phyloP scores from a whole-genome alignment of 495 filamentous ascomycete species.

The Margaritispora aquatica region DNA sequence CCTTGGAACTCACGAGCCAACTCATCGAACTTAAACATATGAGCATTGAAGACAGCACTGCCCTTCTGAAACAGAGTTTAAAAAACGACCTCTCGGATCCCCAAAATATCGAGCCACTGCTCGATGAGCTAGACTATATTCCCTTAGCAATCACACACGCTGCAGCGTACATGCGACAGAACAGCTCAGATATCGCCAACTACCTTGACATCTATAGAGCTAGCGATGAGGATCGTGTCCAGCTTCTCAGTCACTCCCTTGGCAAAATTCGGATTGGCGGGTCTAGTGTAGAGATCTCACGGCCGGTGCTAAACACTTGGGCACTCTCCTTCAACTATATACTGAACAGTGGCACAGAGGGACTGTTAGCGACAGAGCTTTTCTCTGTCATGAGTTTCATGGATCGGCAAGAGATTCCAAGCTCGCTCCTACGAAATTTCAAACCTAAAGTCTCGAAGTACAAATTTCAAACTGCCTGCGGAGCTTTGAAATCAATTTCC shows the following conservation, averaged over 20 bases:
- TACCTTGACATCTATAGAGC: neutral
- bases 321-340: constrained; percentile 43
- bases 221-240: neutral
- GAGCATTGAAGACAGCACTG: no score
- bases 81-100: no score
- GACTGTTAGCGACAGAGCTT: constrained; percentile 33
- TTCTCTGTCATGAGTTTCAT: constrained; percentile 37
- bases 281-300: constrained; percentile 27
- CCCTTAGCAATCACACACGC: neutral
- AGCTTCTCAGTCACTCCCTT: neutral
- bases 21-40: no score
- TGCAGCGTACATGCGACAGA: neutral
- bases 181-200: neutral
- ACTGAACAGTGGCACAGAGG: constrained; percentile 15
- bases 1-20: no score
- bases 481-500: constrained; percentile 35
- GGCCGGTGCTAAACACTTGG: constrained; percentile 39
- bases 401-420: constrained; percentile 36
- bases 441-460: constrained; percentile 16
- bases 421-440: constrained; percentile 25
- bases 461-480: constrained; percentile 28
- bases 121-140: neutral
- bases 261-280: no score
- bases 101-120: no score
- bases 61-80: no score